Conservation (phyloP, 208 protist genomes). For the Tritrichomonas musculus region DNA sequence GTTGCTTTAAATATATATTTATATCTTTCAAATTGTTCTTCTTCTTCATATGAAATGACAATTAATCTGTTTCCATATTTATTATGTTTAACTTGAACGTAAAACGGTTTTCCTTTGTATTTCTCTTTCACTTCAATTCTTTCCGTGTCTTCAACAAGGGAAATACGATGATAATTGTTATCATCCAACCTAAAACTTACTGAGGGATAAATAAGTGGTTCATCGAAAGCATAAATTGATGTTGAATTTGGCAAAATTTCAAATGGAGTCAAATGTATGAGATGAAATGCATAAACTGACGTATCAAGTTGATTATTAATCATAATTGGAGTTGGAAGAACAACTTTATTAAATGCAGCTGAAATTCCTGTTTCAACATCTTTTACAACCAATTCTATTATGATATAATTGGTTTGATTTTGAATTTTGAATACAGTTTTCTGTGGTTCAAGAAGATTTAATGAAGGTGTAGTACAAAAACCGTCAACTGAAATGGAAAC, state of each 20-base stretch:
- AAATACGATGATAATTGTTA: background rate
- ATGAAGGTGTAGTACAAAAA: background rate
- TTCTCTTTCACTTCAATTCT: background rate
- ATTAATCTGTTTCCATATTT: background rate
- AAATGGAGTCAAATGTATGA: background rate
- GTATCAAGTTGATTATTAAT: background rate
- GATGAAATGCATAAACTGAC: background rate
- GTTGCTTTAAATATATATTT: background rate
- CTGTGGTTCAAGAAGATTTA: background rate
- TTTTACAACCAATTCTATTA: background rate
- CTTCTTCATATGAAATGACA: background rate
- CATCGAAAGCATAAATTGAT: background rate
- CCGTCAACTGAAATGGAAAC: background rate
- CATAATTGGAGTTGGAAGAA: background rate
- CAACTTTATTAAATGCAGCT: background rate
- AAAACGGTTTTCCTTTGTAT: background rate
- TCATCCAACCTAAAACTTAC: background rate
- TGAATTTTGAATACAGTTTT: constrained; percentile 19
- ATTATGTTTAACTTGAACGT: background rate
- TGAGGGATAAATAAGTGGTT: background rate
- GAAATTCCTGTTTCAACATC: background rate
- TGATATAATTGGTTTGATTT: background rate
- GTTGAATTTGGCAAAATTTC: background rate
- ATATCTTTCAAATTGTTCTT: background rate
- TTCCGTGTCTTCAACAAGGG: background rate